These are phyloP conservation scores for Hypseocharis bilobata DNA, from an alignment of 441 rosid genomes.

Conservation along the genomic window DNA sequence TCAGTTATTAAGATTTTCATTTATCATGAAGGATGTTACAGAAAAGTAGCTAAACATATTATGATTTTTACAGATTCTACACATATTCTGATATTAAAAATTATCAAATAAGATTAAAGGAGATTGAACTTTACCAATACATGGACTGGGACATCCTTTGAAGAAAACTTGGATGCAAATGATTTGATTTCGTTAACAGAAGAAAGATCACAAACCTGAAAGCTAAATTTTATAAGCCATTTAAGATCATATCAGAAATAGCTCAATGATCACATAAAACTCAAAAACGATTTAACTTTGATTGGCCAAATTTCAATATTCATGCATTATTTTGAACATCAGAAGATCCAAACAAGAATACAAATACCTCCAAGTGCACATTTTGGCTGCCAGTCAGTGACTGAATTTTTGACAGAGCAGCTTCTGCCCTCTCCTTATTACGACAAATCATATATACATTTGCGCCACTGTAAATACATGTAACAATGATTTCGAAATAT, in stretches of 20 bases:
- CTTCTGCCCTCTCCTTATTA: slow-evolving; percentile 66
- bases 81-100: background rate
- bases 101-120: background rate
- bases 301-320: background rate
- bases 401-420: slow-evolving; percentile 62
- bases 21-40: background rate
- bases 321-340: background rate
- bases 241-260: slow-evolving; percentile 5
- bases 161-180: slow-evolving; percentile 60
- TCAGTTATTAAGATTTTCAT: slow-evolving; percentile 4
- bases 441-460: slow-evolving; percentile 79
- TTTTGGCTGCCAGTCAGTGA: slow-evolving; percentile 58
- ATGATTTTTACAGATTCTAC: no score
- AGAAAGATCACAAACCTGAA: slow-evolving; percentile 81
- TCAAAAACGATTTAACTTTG: background rate
- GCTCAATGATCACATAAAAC: background rate
- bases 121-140: slow-evolving; percentile 43
- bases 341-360: background rate
- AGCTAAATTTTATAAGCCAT: slow-evolving; percentile 22
- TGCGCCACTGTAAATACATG: slow-evolving; percentile 47
- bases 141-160: slow-evolving; percentile 65
- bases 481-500: background rate
- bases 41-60: no score
- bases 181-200: slow-evolving; percentile 63
- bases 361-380: slow-evolving; percentile 64